A percentile compares a stretch with the other conserved stretches of the same genome.
Conservation (phyloP, 345 rosid genomes). For the Salix udensis region DNA sequence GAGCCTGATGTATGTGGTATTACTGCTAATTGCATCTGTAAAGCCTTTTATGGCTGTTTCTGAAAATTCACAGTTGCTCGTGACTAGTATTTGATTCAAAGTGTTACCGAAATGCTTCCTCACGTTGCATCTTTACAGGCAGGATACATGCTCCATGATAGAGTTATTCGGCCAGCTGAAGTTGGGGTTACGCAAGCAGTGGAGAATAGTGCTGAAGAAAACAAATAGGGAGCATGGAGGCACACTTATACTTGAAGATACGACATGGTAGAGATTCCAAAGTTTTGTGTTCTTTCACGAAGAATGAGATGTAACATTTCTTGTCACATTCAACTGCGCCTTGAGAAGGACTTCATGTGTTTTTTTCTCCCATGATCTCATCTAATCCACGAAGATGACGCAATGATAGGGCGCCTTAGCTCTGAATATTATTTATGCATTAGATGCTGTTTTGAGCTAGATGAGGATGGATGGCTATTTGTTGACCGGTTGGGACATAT, state of each 20-base stretch:
- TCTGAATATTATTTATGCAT: background rate
- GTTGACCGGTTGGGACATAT: background rate
- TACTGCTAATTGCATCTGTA: background rate
- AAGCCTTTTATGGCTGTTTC: background rate
- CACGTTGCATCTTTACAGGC: slow-evolving; percentile 41
- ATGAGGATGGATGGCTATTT: background rate
- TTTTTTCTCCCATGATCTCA: too few relatives aligned
- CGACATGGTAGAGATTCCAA: background rate
- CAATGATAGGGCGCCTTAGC: background rate
- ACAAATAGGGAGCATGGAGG: slow-evolving; percentile 9
- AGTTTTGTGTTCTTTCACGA: slow-evolving; percentile 15
- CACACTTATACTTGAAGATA: slow-evolving; percentile 34
- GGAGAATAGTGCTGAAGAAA: slow-evolving; percentile 29
- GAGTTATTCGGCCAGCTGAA: slow-evolving; percentile 91
- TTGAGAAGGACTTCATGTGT: slow-evolving; percentile 3
- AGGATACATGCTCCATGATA: slow-evolving; percentile 70
- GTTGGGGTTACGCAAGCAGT: slow-evolving; percentile 74
- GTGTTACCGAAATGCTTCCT: background rate
- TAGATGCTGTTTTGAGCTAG: background rate
- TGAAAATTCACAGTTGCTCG: background rate
- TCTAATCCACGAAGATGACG: slow-evolving; percentile 1
- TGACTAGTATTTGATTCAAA: background rate
- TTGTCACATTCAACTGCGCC: slow-evolving; percentile 4
- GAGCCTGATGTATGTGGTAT: background rate
- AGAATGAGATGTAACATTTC: slow-evolving; percentile 8